Evolutionary conservation across 1,284 basidiomycete genomes (phyloP).

Genomic region (Leccinum pachyderme): DNA sequence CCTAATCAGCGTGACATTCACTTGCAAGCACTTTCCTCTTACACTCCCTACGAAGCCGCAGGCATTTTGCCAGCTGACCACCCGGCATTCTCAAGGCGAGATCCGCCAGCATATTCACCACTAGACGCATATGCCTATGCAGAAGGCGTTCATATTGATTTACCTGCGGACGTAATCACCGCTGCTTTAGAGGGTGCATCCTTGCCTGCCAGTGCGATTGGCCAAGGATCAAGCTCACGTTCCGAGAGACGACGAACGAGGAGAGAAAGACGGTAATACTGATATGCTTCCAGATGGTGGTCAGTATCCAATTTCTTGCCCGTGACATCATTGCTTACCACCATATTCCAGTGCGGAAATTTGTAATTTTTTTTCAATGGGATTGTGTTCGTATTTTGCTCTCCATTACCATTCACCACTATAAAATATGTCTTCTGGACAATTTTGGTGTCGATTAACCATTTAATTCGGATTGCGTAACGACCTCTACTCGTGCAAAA

Average conservation of each 20-base stretch:
- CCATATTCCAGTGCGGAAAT: conserved; percentile 15
- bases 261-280: conserved; percentile 46
- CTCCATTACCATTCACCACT: conserved; percentile 19
- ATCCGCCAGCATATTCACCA: conserved; percentile 80
- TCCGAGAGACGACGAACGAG: conserved; percentile 58
- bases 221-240: conserved; percentile 46
- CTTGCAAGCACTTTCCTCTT: conserved; percentile 56
- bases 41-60: conserved; percentile 29
- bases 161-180: conserved; percentile 79
- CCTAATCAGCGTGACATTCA: conserved; percentile 77
- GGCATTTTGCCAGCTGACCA: conserved; percentile 19
- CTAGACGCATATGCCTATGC: conserved; percentile 75
- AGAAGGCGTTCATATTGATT: conserved; percentile 78
- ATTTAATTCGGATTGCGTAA: conserved; percentile 27
- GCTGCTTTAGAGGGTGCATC: conserved; percentile 71
- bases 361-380: conserved; percentile 22
- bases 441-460: conserved; percentile 10
- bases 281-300: conserved; percentile 9
- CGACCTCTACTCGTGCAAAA: conserved; percentile 16
- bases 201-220: conserved; percentile 54
- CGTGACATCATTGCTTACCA: conserved; percentile 8
- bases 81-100: conserved; percentile 44
- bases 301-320: conserved; percentile 6
- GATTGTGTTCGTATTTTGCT: conserved; percentile 27
- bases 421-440: conserved; percentile 27